phyloP scores from a whole-genome alignment of 2,329 filamentous ascomycete genomes.

The Graphilbum fragrans region DNA sequence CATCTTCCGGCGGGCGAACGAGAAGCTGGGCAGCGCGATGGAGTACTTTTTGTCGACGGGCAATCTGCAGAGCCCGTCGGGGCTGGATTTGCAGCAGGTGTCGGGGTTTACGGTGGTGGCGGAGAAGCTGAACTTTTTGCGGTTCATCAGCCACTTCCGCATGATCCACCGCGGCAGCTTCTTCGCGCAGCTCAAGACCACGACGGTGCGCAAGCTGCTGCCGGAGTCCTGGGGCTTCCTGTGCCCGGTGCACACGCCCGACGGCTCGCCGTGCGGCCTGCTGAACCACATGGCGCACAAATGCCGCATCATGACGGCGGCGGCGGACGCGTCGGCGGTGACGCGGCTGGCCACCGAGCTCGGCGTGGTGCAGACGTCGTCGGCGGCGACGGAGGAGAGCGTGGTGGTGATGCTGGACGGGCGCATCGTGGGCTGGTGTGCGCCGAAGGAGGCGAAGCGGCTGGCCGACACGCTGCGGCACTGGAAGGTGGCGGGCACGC shows the following conservation, averaged over 20 bases:
- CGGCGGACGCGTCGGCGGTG: slow-evolving; percentile 62
- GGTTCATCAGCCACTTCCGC: slow-evolving; percentile 96
- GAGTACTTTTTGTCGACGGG: slow-evolving; percentile 97
- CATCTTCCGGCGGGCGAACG: slow-evolving; percentile 71
- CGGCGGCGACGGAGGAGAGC: slow-evolving; percentile 69
- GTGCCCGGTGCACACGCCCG: slow-evolving; percentile 93
- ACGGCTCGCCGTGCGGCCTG: slow-evolving; percentile 88
- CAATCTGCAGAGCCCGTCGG: slow-evolving; percentile 82
- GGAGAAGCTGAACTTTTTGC: slow-evolving; percentile 97
- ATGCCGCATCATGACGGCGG: slow-evolving; percentile 73
- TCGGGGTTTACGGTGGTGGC: slow-evolving; percentile 94
- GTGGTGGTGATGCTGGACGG: slow-evolving; percentile 87
- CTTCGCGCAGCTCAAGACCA: slow-evolving; percentile 95
- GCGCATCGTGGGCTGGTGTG: slow-evolving; percentile 79
- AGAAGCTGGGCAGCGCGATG: slow-evolving; percentile 74
- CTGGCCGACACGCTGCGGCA: slow-evolving; percentile 81
- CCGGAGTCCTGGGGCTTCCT: slow-evolving; percentile 98
- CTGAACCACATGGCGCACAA: slow-evolving; percentile 94
- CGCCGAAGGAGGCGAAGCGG: slow-evolving; percentile 66
- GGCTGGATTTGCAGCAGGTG: slow-evolving; percentile 85
- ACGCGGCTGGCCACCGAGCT: slow-evolving; percentile 65
- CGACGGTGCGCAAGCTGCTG: slow-evolving; percentile 85
- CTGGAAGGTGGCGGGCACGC: slow-evolving; percentile 87
- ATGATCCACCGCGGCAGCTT: slow-evolving; percentile 99
- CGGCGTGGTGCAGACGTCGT: slow-evolving; percentile 64